These are phyloP conservation scores for Cystofilobasidium macerans DNA, from an alignment of 768 basidiomycete genomes.

Conservation along the genomic window DNA sequence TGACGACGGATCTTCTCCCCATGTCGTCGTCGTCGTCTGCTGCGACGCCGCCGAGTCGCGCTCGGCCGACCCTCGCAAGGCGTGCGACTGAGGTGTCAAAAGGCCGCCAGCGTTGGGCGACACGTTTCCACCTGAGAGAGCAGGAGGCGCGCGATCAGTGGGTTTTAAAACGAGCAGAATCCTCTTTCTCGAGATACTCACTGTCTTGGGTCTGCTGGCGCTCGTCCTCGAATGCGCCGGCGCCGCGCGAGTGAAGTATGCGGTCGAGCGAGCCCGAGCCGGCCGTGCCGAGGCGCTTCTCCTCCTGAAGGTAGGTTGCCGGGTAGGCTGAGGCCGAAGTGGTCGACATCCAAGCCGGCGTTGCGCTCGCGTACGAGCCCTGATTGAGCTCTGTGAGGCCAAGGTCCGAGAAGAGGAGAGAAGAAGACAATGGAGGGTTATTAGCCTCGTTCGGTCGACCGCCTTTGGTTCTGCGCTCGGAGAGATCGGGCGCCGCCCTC, in stretches of 20 bases:
- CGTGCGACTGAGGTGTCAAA: background rate
- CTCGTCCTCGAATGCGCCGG: background rate
- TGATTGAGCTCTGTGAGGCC: no score
- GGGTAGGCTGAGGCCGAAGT: background rate
- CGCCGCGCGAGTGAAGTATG: background rate
- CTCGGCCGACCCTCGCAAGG: background rate
- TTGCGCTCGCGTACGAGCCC: background rate
- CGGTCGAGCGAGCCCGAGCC: conserved; percentile 5
- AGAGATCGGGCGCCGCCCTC: no score
- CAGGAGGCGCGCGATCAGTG: background rate
- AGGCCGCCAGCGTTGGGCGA: background rate
- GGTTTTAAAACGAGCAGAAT: background rate
- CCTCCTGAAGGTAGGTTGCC: background rate
- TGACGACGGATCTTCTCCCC: background rate
- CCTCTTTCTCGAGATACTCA: background rate
- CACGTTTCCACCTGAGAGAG: background rate
- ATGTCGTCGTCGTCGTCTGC: background rate
- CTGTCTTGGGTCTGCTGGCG: background rate
- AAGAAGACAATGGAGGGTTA: no score
- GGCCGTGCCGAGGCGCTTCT: background rate
- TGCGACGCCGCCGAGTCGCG: background rate
- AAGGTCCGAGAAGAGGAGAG: no score
- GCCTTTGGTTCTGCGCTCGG: no score
- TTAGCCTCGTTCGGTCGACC: no score
- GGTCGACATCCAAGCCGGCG: no score